Percentiles rank a stretch among this genome's conserved stretches.
Conservation (phyloP, 1,284 basidiomycete species). For the Ceratobasidium sp. region DNA sequence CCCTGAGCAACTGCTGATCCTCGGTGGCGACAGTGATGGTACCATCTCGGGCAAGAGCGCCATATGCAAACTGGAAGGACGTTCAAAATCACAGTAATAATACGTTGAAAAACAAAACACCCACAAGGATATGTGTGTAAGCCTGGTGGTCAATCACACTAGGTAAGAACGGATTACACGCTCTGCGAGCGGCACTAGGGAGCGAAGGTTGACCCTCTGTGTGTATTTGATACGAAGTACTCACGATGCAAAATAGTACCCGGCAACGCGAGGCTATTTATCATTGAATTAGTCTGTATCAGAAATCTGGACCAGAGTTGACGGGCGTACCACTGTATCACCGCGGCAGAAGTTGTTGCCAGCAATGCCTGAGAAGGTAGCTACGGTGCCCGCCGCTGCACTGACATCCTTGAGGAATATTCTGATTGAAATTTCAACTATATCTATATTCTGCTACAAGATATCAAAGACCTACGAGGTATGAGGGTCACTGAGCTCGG, state of each 20-base stretch:
- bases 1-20: constrained; percentile 11
- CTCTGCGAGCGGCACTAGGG: constrained; percentile 12
- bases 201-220: too few relatives aligned
- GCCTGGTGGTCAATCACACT: constrained; percentile 4
- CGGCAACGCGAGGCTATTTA: constrained; percentile 17
- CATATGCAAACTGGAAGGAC: constrained; percentile 38
- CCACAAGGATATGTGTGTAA: constrained; percentile 28
- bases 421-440: too few relatives aligned
- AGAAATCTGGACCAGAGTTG: neutral
- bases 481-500: constrained; percentile 10
- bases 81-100: neutral
- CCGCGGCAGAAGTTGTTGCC: constrained; percentile 32
- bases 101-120: too few relatives aligned
- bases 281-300: neutral
- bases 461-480: constrained; percentile 37
- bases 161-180: constrained; percentile 24
- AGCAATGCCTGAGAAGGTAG: constrained; percentile 3
- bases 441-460: too few relatives aligned
- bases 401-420: constrained; percentile 34
- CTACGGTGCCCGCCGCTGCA: constrained; percentile 17
- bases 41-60: constrained; percentile 25
- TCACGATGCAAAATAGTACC: constrained; percentile 35
- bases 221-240: too few relatives aligned
- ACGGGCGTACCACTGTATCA: constrained; percentile 7
- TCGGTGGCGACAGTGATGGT: constrained; percentile 31